Evolutionary conservation across 345 rosid species (phyloP), one percentile per base, ranked within the genome.

Genomic region (Hibiscus tridactylites): DNA sequence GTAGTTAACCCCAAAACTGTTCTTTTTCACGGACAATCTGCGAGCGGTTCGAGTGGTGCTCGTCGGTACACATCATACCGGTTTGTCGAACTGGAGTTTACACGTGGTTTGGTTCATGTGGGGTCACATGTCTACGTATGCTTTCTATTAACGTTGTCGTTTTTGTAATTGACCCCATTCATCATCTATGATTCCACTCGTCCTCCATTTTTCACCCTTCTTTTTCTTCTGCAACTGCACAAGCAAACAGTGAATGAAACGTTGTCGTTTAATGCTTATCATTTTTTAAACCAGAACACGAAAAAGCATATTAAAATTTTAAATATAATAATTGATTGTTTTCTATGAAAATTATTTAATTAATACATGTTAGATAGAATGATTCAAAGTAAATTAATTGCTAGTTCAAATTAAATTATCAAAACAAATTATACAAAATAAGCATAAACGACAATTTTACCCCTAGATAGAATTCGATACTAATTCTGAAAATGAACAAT

Each of bases 51-150:
- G 68, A 65, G 56, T 68, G 78, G 78, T 74, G 62, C 80, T 35
- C 17, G 59, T 58, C 13, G 5, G n/a, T 47, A 26, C 81, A 79
- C 77, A 82, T 74, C 80, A 78, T 39, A 60, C 79, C 28, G n/a
- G 54, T n/a, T 31, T n/a, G 60, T 71, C 73, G 42, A 57, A 71
- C 16, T 28, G 71, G 72, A 21, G 44, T 26, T 29, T 53, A 68
- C 76, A 85, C 76, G 80, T 87, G 85, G 74, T 56, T 1, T 28
- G 46, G 57, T 60, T 24, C 15, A 2, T n/a, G 44, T 42, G 53
- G 10, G 67, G 66, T 26, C 58, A 13, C n/a, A 11, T 64, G 33
- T 50, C 79, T 72, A 66, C 68, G 68, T 63, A n/a, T 37, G 16
- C 42, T 31, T 10, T 21, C 4, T 17, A 11, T 15, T 13, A 3